These are phyloP conservation scores for Apiotrichum domesticum DNA, from an alignment of 1,284 basidiomycete genomes.

Conservation along the genomic window DNA sequence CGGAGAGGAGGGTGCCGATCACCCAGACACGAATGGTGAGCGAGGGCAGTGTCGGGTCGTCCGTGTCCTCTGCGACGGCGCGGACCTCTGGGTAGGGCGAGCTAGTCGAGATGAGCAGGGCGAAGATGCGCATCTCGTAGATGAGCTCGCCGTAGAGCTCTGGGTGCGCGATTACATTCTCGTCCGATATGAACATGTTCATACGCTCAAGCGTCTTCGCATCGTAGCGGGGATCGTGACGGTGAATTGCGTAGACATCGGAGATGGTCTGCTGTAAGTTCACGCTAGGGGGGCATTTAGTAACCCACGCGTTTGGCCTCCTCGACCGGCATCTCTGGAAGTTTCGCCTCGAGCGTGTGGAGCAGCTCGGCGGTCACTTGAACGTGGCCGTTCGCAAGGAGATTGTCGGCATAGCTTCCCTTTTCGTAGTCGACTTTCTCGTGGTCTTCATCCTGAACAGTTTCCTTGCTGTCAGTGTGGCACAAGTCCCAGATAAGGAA, in stretches of 20 bases:
- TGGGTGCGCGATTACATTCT: constrained; percentile 5
- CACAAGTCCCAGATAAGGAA: too few relatives aligned
- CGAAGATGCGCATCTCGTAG: constrained; percentile 40
- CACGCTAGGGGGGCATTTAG: background rate
- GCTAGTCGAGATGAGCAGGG: constrained; percentile 28
- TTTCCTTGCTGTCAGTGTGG: too few relatives aligned
- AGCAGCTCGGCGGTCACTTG: constrained; percentile 12
- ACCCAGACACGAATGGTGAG: constrained; percentile 79
- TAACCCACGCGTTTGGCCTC: constrained; percentile 3
- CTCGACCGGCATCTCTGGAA: constrained; percentile 9
- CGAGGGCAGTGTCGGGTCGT: constrained; percentile 69
- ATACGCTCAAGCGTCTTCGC: constrained; percentile 11
- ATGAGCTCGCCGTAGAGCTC: constrained; percentile 12
- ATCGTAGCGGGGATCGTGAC: constrained; percentile 14
- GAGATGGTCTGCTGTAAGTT: constrained; percentile 1
- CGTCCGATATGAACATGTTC: constrained; percentile 9
- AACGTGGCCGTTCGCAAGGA: constrained; percentile 1
- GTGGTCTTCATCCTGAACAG: too few relatives aligned
- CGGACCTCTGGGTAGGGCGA: constrained; percentile 86
- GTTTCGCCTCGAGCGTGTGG: constrained; percentile 1
- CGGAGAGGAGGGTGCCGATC: constrained; percentile 52
- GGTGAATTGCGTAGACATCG: constrained; percentile 8
- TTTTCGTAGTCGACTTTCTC: too few relatives aligned
- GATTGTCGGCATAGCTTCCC: too few relatives aligned
- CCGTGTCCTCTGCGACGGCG: constrained; percentile 69